Base-by-base conservation (phyloP, 371 early-diverging fungal genomes). In the Nosema muscidifuracis region DNA sequence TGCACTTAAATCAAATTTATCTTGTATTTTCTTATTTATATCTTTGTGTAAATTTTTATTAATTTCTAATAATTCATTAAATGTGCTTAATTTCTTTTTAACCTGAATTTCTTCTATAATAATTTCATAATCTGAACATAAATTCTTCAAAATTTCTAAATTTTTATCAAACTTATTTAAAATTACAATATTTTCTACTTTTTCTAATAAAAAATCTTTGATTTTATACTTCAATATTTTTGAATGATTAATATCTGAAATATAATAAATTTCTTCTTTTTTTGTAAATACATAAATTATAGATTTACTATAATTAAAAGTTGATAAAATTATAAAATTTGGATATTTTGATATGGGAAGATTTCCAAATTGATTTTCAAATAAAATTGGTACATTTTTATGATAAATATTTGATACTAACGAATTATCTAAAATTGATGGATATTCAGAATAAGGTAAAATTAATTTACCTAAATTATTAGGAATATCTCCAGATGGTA, bases 1-100 rank as follows among this genome's bases (percentile, higher is more conserved):
- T 30, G 26, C 13, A 36, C 57, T 47, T 12, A 68, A 26, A 12
- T 63, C 53, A 22, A 57, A 26, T 36, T 56, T 38, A 1, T 42
- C 13, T 53, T 40, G 33, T 36, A 65, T 10, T 20, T 61, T 57
- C n/a, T 31, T 31, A 34, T 26, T 33, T 40, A 77, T 44, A 38
- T 44, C 15, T 16, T 18, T 7, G 44, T 80, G 60, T 43, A 67
- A 20, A n/a, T 67, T 53, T 24, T 33, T 65, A 7, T 76, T 65
- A 0, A 24, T 58, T 15, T 66, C 31, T 24, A 61, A 53, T 16
- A 71, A 13, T 24, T 62, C 30, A 13, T 43, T 26, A 34, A 72
- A 50, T 6, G 10, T 65, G 31, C 30, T 24, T 18, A 70, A 20
- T 2, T 0, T 12, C 15, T 13, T 47, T 30, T 20, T 44, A 7